Evolutionary conservation across 2,329 filamentous ascomycete species (phyloP).

Genomic region (Epichloe aotearoae): DNA sequence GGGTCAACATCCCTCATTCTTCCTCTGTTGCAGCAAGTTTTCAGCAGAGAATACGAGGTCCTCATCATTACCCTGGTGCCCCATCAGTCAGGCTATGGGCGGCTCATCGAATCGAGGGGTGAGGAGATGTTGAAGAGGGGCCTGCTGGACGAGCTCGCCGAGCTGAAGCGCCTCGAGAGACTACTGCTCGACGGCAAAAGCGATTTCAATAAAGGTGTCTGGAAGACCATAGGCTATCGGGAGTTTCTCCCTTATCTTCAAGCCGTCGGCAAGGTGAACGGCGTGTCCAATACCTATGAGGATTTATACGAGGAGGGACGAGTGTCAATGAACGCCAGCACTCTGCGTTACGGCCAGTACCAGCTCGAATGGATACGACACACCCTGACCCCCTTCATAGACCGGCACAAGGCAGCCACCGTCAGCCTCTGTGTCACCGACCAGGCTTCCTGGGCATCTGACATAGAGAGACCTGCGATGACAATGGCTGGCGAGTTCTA

Average conservation of each 20-base stretch:
- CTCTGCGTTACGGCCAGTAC: not conserved
- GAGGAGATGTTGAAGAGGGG: not conserved
- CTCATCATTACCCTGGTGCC: not conserved
- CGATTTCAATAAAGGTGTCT: not conserved
- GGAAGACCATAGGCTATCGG: not conserved
- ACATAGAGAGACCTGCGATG: not conserved
- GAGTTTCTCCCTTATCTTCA: not conserved
- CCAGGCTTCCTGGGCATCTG: not conserved
- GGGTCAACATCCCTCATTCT: conserved; percentile 2
- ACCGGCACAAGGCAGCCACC: not conserved
- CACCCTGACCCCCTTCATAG: not conserved
- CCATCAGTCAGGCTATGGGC: not conserved
- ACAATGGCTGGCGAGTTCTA: not conserved
- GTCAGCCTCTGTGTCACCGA: not conserved
- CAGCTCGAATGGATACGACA: conserved; percentile 2
- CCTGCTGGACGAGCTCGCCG: not conserved
- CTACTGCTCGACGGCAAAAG: not conserved
- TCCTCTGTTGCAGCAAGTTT: not conserved
- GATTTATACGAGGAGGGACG: not conserved
- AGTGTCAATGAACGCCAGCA: not conserved
- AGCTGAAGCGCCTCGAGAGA: not conserved
- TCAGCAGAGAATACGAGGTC: not conserved
- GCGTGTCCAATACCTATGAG: not conserved
- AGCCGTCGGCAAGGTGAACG: not conserved
- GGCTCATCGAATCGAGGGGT: not conserved